Evolutionary conservation across 768 basidiomycete species (phyloP).

Genomic region (Chalciporus chontae): DNA sequence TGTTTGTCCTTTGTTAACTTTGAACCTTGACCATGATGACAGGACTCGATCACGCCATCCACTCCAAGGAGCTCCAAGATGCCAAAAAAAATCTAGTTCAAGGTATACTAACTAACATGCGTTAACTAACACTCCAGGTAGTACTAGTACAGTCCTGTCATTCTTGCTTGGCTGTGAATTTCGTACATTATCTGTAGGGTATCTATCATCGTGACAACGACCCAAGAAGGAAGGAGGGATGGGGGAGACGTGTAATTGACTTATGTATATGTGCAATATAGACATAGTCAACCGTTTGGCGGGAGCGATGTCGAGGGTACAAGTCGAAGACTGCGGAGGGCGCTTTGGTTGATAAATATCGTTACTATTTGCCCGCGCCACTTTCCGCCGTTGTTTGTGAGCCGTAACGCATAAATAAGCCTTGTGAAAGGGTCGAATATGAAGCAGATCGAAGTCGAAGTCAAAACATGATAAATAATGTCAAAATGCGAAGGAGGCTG

Average conservation of each 20-base stretch:
- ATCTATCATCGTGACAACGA: constrained; percentile 33
- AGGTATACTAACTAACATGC: constrained; percentile 32
- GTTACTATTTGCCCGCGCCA: constrained; percentile 19
- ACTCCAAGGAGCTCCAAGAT: background rate
- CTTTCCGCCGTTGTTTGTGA: constrained; percentile 27
- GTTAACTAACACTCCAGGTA: constrained; percentile 28
- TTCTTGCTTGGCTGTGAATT: constrained; percentile 24
- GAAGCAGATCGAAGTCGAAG: constrained; percentile 15
- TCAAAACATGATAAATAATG: constrained; percentile 29
- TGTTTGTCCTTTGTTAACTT: too few relatives aligned
- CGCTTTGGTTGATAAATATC: constrained; percentile 24
- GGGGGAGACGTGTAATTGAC: constrained; percentile 15
- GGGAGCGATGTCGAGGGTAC: constrained; percentile 29
- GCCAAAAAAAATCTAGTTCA: constrained; percentile 35
- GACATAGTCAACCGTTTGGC: constrained; percentile 24
- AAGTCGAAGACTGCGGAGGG: constrained; percentile 13
- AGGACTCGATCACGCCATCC: constrained; percentile 15
- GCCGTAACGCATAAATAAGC: constrained; percentile 30
- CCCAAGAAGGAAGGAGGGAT: constrained; percentile 11
- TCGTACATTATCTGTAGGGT: constrained; percentile 28
- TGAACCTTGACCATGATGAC: background rate
- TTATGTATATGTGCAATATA: constrained; percentile 30
- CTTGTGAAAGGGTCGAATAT: constrained; percentile 10
- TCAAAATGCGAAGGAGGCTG: constrained; percentile 14
- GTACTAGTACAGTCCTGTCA: constrained; percentile 33